These are phyloP conservation scores for Nannochloropsis salina DNA, from an alignment of 108 stramenopile genomes.

Conservation along the genomic window DNA sequence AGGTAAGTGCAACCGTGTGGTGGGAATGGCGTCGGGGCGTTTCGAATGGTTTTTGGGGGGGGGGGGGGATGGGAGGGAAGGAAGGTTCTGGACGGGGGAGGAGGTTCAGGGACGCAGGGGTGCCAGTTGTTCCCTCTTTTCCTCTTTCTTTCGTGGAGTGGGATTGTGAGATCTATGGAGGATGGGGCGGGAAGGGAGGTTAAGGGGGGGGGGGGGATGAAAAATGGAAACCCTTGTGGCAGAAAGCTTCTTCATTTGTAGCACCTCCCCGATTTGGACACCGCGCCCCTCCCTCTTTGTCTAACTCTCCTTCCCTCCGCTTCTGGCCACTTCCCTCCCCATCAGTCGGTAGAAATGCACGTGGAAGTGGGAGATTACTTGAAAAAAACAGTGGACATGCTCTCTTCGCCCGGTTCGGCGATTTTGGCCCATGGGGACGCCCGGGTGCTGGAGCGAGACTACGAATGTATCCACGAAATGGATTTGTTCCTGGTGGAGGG, in stretches of 20 bases:
- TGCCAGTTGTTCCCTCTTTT: background rate
- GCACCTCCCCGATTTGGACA: too few relatives aligned
- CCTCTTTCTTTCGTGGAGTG: background rate
- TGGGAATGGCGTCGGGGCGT: too few relatives aligned
- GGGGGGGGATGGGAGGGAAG: too few relatives aligned
- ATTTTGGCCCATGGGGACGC: background rate
- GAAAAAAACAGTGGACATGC: background rate
- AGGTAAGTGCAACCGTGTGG: background rate
- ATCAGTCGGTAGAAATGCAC: background rate
- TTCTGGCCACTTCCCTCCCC: background rate
- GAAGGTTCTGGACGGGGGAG: too few relatives aligned
- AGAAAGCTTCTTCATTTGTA: too few relatives aligned
- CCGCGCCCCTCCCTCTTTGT: background rate
- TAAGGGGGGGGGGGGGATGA: too few relatives aligned
- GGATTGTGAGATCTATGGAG: too few relatives aligned
- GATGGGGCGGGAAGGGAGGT: too few relatives aligned
- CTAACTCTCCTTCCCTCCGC: background rate
- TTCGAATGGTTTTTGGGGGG: too few relatives aligned
- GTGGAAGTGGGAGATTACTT: background rate
- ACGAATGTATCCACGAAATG: background rate
- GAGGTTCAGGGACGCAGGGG: too few relatives aligned
- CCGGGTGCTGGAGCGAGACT: background rate
- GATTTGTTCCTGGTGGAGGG: background rate
- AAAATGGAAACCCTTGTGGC: too few relatives aligned
- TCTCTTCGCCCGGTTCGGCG: background rate